Evolutionary conservation across 2,329 filamentous ascomycete genomes (phyloP).

Genomic region (Sphaerulina vaccinii): DNA sequence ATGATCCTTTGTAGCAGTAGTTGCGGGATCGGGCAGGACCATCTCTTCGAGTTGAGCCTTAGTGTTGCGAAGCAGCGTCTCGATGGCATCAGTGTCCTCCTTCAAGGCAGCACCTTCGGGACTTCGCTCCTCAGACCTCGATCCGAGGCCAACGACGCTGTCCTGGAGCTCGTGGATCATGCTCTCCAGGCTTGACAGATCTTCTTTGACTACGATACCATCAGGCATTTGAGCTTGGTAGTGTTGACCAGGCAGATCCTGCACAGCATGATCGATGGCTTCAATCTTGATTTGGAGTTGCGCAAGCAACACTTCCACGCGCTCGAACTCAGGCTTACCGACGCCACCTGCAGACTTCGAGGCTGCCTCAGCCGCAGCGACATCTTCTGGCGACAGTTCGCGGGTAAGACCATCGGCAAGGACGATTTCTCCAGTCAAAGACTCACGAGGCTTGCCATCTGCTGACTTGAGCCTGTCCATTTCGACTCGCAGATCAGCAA

Average conservation of each 20-base stretch:
- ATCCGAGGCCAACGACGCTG: conserved; percentile 54
- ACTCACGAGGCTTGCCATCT: conserved; percentile 42
- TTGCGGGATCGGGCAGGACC: conserved; percentile 62
- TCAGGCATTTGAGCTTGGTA: conserved; percentile 35
- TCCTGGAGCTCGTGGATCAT: conserved; percentile 59
- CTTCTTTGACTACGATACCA: conserved; percentile 50
- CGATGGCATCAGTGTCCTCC: conserved; percentile 86
- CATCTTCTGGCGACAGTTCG: conserved; percentile 43
- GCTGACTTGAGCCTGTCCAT: conserved; percentile 73
- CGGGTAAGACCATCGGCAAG: conserved; percentile 51
- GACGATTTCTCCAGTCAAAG: conserved; percentile 55
- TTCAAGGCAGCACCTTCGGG: conserved; percentile 62
- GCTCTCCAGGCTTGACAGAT: conserved; percentile 50
- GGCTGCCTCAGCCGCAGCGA: conserved; percentile 27
- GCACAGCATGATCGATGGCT: conserved; percentile 60
- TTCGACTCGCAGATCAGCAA: conserved; percentile 72
- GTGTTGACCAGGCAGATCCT: conserved; percentile 47
- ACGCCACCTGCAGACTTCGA: conserved; percentile 22
- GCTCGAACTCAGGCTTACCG: conserved; percentile 71
- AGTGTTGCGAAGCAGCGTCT: conserved; percentile 84
- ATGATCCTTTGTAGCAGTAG: conserved; percentile 63
- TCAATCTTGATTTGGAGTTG: conserved; percentile 85
- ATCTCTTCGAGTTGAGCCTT: conserved; percentile 86
- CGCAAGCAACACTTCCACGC: conserved; percentile 77
- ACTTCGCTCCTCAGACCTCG: conserved; percentile 36